Conservation (phyloP, 345 rosid species). For the Salix caprea region DNA sequence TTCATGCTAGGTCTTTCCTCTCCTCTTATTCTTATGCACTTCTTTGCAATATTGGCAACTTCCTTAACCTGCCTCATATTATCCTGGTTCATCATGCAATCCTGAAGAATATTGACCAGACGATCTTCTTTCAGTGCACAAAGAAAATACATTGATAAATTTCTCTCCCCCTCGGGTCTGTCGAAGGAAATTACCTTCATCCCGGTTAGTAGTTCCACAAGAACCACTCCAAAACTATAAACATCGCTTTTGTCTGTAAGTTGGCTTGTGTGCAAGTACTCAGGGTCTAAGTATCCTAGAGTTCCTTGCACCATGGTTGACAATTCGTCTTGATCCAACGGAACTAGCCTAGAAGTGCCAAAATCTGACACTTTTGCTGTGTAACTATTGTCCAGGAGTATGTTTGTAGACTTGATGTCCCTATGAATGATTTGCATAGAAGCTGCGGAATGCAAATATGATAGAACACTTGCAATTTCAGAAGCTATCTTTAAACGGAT, state of each 20-base stretch:
- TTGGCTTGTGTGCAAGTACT: background rate
- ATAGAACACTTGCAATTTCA: background rate
- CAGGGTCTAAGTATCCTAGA: background rate
- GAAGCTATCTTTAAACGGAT: background rate
- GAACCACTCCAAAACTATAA: background rate
- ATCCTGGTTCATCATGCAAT: background rate
- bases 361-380: background rate
- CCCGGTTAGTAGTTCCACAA: too few species aligned
- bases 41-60: constrained; percentile 1
- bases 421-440: background rate
- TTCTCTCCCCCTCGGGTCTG: background rate
- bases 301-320: background rate
- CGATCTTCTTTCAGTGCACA: background rate
- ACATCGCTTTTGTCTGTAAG: constrained; percentile 1
- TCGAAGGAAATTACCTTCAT: background rate
- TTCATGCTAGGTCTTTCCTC: constrained; percentile 5
- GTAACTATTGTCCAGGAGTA: background rate
- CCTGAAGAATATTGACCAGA: background rate
- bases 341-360: background rate
- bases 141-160: background rate
- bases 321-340: background rate
- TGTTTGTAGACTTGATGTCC: background rate
- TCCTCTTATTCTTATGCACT: background rate
- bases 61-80: background rate
- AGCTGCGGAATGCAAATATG: background rate